Base-by-base conservation (phyloP, 805 yeast genomes). In the Ogataea thermomethanolica region DNA sequence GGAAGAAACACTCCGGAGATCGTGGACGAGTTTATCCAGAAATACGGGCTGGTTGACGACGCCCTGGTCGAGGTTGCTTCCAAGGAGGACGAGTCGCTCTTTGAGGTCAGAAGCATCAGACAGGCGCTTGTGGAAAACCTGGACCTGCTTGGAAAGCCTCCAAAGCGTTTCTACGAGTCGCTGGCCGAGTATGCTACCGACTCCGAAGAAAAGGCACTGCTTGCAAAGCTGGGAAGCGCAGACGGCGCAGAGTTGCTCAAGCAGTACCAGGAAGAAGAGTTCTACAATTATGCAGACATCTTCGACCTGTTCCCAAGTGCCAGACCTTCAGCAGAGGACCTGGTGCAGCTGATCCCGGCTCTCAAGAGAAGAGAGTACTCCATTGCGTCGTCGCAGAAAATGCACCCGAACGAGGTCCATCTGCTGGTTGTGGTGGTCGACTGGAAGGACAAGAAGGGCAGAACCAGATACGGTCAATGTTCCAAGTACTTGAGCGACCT, bases 291-390 rank as follows among this genome's bases (percentile, higher is more conserved):
- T 59, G 85, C 79, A 37, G 98, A 91, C 61, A 74, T 90, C 46
- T 74, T 90, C 51, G 78, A 76, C 51, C 78, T 84, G 58, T 91
- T 85, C 74, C 71, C 77, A 52, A 80, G 90, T 43, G 95, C 91
- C 17, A 80, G 81, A 62, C 97, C 97, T 20, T 54, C 78, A 4
- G 69, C 84, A 42, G 73, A 70, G 41, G 88, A 85, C 17, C 73
- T 91, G 53, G 78, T 83, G 25, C 74, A 74, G 53, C 65, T 91
- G 43, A 76, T 91, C 49, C 79, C 95, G 15, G 90, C 95, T 12
- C 74, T 90, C 60, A 91, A 91, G 73, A 84, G 98, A 72, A 85
- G 98, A 72, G 98, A 91, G 67, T 91, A 91, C 64, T 91, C 97
- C 10, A 91, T 91, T 65, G 97, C 98, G 3, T 90, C 97, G 1